Evolutionary conservation across 2,329 filamentous ascomycete species (phyloP).

Genomic region (Neonectria sp.): DNA sequence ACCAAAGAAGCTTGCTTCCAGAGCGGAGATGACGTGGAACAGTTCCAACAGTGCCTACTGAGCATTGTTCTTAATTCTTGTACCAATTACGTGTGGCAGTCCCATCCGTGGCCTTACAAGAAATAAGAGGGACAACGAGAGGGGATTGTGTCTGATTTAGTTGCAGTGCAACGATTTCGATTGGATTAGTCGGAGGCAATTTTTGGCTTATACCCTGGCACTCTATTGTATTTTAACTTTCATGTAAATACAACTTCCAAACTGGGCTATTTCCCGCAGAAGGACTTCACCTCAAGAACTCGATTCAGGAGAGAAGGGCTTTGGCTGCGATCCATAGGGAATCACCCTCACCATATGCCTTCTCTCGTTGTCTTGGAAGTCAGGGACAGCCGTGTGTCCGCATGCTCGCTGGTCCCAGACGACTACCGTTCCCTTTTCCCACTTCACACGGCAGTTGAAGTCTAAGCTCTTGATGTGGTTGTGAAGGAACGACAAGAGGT

Average conservation of each 20-base stretch:
- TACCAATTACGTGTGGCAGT: background rate
- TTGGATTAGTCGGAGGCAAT: too few relatives aligned
- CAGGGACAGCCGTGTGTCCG: conserved; percentile 49
- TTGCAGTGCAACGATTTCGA: too few relatives aligned
- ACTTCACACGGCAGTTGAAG: conserved; percentile 48
- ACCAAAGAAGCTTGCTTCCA: too few relatives aligned
- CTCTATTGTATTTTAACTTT: background rate
- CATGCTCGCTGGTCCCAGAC: conserved; percentile 49
- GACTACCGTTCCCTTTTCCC: conserved; percentile 50
- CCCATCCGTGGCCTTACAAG: background rate
- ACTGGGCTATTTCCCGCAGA: too few relatives aligned
- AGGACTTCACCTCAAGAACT: background rate
- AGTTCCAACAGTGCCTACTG: too few relatives aligned
- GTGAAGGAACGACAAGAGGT: conserved; percentile 47
- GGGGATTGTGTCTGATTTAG: too few relatives aligned
- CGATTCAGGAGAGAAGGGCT: conserved; percentile 22
- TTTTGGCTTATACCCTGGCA: too few relatives aligned
- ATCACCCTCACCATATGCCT: conserved; percentile 51
- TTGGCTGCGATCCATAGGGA: conserved; percentile 47
- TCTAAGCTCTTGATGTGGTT: conserved; percentile 50
- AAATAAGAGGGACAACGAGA: background rate
- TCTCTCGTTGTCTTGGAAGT: conserved; percentile 49
- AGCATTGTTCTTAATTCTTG: background rate
- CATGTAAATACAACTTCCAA: background rate
- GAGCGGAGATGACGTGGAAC: too few relatives aligned